These are phyloP conservation scores for Colletotrichum phormii DNA, from an alignment of 2,329 filamentous ascomycete genomes.

Conservation along the genomic window DNA sequence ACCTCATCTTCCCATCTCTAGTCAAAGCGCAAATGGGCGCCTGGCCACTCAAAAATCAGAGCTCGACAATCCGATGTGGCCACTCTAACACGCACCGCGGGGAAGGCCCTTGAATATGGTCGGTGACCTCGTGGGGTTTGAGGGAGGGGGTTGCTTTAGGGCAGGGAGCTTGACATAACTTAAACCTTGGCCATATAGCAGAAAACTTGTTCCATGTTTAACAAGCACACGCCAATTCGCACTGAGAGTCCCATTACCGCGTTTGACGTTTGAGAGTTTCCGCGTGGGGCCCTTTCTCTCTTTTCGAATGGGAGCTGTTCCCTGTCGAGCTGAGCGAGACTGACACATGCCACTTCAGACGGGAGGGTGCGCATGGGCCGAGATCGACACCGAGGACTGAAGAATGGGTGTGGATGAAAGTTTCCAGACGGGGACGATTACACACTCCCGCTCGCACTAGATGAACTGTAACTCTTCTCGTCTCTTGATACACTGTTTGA, in stretches of 20 bases:
- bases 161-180: slow-evolving; percentile 17
- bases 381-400: no score
- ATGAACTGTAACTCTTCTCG: no score
- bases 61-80: neutral
- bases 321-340: slow-evolving; percentile 22
- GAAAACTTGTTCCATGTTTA: no score
- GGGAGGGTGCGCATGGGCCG: neutral
- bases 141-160: no score
- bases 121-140: slow-evolving; percentile 9
- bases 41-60: neutral
- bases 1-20: neutral
- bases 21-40: neutral
- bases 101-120: neutral
- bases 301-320: neutral
- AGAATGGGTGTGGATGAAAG: no score
- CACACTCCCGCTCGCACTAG: no score
- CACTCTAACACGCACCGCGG: neutral
- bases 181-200: neutral
- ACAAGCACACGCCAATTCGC: neutral
- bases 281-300: neutral
- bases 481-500: no score
- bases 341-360: slow-evolving; percentile 11
- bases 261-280: neutral
- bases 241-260: no score
- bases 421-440: no score